phyloP scores from a whole-genome alignment of 176 grass and related monocot species.

The Avena insularis region DNA sequence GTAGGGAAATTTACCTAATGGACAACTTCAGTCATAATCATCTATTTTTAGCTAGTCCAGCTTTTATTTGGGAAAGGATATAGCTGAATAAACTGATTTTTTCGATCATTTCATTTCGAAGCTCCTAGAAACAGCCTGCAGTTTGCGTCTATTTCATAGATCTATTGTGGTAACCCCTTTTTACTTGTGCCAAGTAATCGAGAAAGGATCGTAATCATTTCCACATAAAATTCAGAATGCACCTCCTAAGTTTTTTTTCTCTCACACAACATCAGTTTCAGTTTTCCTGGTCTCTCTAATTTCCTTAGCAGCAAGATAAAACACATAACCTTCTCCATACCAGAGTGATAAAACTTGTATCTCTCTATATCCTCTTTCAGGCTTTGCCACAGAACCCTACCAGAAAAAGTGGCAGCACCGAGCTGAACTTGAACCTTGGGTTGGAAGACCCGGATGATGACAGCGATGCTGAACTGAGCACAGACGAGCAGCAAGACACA shows the following conservation, averaged over 20 bases:
- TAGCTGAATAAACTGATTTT: background rate
- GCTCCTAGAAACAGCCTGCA: background rate
- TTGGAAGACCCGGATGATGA: conserved; percentile 69
- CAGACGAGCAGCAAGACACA: conserved; percentile 35
- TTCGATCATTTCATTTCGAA: conserved; percentile 15
- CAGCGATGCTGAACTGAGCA: conserved; percentile 65
- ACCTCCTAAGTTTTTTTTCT: background rate
- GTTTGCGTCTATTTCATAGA: background rate
- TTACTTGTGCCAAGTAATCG: background rate
- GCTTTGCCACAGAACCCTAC: conserved; percentile 46
- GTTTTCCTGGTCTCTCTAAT: background rate
- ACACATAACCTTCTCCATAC: background rate
- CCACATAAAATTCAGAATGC: background rate
- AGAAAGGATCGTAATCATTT: conserved; percentile 9
- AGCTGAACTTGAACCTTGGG: conserved; percentile 79
- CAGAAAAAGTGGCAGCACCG: conserved; percentile 59
- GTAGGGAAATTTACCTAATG: background rate
- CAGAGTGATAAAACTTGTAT: background rate
- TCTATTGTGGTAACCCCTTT: background rate
- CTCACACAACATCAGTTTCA: background rate
- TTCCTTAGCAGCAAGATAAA: background rate
- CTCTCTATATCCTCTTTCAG: conserved; percentile 39
- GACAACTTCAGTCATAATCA: background rate
- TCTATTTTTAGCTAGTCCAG: background rate
- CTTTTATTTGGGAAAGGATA: background rate